These are phyloP conservation scores for Triglochin maritima DNA, from an alignment of 106 monocot species.

Conservation along the genomic window DNA sequence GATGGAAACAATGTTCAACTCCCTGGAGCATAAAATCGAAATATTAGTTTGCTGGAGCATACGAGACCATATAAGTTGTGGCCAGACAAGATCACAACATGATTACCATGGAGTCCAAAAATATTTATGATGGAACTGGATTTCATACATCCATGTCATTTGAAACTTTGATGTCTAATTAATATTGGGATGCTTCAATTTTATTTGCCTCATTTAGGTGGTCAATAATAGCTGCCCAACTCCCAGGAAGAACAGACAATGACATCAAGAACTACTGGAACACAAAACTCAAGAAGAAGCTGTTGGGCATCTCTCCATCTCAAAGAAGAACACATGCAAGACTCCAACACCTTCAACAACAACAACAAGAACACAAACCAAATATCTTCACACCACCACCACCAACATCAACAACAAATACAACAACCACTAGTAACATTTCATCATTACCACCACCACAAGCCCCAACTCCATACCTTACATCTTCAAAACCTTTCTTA, in stretches of 20 bases:
- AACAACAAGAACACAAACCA: too few species aligned
- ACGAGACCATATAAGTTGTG: too few species aligned
- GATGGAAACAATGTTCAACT: too few species aligned
- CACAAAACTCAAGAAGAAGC: constrained; percentile 61
- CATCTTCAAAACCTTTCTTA: neutral
- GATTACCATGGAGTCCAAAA: too few species aligned
- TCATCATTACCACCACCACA: neutral
- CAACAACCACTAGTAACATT: neutral
- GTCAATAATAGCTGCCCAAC: constrained; percentile 55
- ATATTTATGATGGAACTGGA: too few species aligned
- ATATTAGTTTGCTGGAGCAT: neutral
- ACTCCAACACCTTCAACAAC: neutral
- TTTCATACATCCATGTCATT: too few species aligned
- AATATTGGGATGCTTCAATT: too few species aligned
- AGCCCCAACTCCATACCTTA: neutral
- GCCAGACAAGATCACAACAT: too few species aligned
- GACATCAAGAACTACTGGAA: constrained; percentile 82
- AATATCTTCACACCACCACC: neutral
- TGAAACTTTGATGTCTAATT: too few species aligned
- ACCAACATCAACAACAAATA: neutral
- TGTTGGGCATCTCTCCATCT: constrained; percentile 22
- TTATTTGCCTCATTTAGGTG: constrained; percentile 19
- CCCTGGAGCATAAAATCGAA: neutral
- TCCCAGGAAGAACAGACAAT: constrained; percentile 63
- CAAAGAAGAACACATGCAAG: constrained; percentile 21